Evolutionary conservation across 768 basidiomycete species (phyloP), one percentile per base, ranked within the genome.

Genomic region (Amanita thiersii): DNA sequence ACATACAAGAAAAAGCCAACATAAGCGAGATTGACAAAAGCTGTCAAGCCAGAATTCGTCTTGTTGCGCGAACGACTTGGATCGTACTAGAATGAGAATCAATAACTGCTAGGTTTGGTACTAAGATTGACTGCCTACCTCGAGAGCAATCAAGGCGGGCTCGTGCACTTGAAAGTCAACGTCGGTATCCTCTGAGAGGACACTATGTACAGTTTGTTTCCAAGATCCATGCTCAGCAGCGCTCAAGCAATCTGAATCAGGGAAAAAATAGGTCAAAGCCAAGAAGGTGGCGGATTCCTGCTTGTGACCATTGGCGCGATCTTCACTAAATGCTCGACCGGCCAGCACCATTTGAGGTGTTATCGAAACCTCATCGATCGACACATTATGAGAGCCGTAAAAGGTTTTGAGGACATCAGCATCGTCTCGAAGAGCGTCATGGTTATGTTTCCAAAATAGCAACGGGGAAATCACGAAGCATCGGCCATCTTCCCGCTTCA

Each of bases 211-310:
- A 7, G 71, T 63, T 25, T 81, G 64, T 35, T 74, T 57, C 86
- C 86, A 90, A 21, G 66, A 58, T 38, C 67, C 57, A 49, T 86
- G 87, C 29, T 81, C 81, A 9, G 65, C 57, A 40, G 68, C 71
- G 29, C 71, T 70, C 47, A 79, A 59, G 59, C 87, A 90, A 48
- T 83, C 78, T 11, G 67, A 72, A 49, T 87, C 82, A 2, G 75
- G 78, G 54, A 92, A 88, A 61, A 88, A 80, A 58, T 86, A 91
- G 0, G 86, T 88, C 44, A 90, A 66, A 11, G 80, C 85, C 14
- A 91, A 71, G 53, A 79, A 85, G 39, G 68, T 73, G 35, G 85
- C 82, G 46, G 69, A 73, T 52, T 83, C 79, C 37, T 79, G 68
- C 44, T 68, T 66, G n/a, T 65, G 60, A 24, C 60, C 56, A n/a